Evolutionary conservation across 208 protist species (phyloP).

Genomic region (Leishmania major): DNA sequence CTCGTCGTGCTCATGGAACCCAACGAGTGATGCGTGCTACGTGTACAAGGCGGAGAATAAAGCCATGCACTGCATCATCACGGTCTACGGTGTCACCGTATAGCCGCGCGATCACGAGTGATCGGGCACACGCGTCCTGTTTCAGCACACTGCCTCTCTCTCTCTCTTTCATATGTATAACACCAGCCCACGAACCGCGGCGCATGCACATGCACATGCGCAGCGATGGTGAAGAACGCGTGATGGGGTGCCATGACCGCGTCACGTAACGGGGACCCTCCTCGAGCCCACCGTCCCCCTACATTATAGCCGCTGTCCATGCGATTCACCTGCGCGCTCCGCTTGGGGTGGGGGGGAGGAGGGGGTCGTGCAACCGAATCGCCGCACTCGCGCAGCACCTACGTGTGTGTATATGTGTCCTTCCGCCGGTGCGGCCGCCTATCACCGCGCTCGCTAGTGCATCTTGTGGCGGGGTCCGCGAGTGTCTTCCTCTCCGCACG

Average conservation of each 20-base stretch:
- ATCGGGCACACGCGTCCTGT: background rate
- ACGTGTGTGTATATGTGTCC: background rate
- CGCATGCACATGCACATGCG: background rate
- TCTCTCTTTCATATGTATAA: background rate
- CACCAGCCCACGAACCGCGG: background rate
- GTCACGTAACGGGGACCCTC: background rate
- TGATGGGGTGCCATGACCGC: background rate
- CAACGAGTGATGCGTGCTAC: constrained; percentile 84
- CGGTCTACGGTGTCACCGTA: constrained; percentile 82
- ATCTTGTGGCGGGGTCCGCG: no score
- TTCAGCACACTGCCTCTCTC: background rate
- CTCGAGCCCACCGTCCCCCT: background rate
- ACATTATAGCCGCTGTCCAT: background rate
- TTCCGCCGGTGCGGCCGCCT: background rate
- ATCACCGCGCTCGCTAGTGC: background rate
- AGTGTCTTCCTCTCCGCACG: background rate
- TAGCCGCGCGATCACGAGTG: constrained; percentile 19
- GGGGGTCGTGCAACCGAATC: background rate
- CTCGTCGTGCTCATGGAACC: constrained; percentile 90
- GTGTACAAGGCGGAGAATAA: constrained; percentile 82
- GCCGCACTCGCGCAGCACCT: background rate
- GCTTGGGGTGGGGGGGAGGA: background rate
- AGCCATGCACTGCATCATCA: constrained; percentile 84
- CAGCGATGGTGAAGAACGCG: background rate
- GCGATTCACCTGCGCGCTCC: background rate